phyloP scores from a whole-genome alignment of 805 yeast genomes.

The Phaffomyces thermotolerans region DNA sequence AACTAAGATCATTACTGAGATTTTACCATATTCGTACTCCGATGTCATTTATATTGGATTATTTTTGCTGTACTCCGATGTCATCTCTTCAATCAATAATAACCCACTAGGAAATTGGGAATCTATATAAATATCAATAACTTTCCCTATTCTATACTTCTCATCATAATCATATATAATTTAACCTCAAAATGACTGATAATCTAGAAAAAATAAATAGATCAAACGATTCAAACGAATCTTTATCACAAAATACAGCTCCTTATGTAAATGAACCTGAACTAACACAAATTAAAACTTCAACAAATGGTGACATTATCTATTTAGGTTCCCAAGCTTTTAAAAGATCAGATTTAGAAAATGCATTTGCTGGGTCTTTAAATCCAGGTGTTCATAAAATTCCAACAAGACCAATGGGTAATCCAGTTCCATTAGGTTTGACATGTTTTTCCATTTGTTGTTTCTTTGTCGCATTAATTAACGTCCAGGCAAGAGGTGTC shows the following conservation, averaged over 20 bases:
- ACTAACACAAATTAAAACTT: conserved; percentile 18
- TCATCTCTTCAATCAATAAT: too few species aligned
- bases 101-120: too few species aligned
- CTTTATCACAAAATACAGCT: background rate
- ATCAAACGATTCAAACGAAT: conserved; percentile 8
- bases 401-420: conserved; percentile 50
- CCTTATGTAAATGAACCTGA: conserved; percentile 6
- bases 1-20: too few species aligned
- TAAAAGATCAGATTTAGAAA: conserved; percentile 47
- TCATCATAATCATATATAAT: background rate
- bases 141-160: background rate
- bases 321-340: conserved; percentile 36
- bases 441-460: conserved; percentile 54
- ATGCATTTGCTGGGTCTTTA: conserved; percentile 56
- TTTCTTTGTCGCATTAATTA: conserved; percentile 56
- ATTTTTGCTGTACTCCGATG: too few species aligned
- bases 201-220: conserved; percentile 14
- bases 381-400: conserved; percentile 38
- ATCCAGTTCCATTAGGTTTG: conserved; percentile 72
- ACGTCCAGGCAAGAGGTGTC: conserved; percentile 64
- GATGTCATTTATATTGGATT: too few species aligned
- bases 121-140: too few species aligned
- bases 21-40: too few species aligned
- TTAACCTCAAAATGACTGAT: background rate
- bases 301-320: conserved; percentile 29